A percentile compares a stretch with the other conserved stretches of the same genome.
These are phyloP conservation scores for Aegle marmelos DNA, from an alignment of 345 rosid genomes.

Conservation along the genomic window DNA sequence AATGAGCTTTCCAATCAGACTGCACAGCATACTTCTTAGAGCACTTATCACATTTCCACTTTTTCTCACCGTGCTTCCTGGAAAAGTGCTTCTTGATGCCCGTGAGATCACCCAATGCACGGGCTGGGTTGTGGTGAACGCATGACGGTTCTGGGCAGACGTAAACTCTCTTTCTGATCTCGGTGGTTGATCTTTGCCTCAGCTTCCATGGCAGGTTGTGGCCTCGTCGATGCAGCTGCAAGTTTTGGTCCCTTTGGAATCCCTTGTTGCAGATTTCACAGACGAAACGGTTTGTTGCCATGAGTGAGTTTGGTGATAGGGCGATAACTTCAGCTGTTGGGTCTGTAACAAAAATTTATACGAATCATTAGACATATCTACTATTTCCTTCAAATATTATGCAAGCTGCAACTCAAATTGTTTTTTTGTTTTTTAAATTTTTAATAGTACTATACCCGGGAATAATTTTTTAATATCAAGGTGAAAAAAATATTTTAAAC, in stretches of 20 bases:
- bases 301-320: slow-evolving; percentile 26
- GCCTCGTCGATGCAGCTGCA: slow-evolving; percentile 29
- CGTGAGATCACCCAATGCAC: slow-evolving; percentile 68
- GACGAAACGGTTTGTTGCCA: slow-evolving; percentile 23
- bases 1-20: slow-evolving; percentile 74
- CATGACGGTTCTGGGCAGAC: slow-evolving; percentile 60
- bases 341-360: slow-evolving; percentile 16
- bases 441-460: too few relatives aligned
- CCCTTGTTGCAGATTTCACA: slow-evolving; percentile 18
- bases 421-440: too few relatives aligned
- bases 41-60: slow-evolving; percentile 66
- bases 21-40: slow-evolving; percentile 62
- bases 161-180: slow-evolving; percentile 43
- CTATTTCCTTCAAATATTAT: too few relatives aligned
- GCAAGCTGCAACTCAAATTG: too few relatives aligned
- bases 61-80: slow-evolving; percentile 72
- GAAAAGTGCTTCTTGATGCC: slow-evolving; percentile 73
- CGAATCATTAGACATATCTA: too few relatives aligned
- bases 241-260: slow-evolving; percentile 29
- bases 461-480: too few relatives aligned
- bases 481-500: too few relatives aligned
- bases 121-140: slow-evolving; percentile 60
- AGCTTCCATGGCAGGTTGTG: slow-evolving; percentile 45
- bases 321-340: slow-evolving; percentile 36
- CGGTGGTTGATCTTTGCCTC: slow-evolving; percentile 23